A percentile compares a stretch with the other conserved stretches of the same genome.
Conservation (phyloP, 768 basidiomycete genomes). For the Boletus tylopilopsis region DNA sequence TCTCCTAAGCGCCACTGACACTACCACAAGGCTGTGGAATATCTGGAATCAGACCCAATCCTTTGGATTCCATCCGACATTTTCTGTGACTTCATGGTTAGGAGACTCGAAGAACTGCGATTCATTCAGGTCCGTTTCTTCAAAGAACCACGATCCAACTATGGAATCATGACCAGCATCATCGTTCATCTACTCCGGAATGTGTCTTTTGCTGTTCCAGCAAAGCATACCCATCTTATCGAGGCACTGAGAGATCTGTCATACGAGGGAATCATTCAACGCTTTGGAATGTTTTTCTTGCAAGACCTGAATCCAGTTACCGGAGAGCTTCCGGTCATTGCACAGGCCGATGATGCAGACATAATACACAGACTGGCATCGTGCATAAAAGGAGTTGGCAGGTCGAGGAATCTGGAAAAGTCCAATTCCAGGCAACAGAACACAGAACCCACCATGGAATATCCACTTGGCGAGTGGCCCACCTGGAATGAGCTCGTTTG, state of each 20-base stretch:
- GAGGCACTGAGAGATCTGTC: conserved; percentile 2
- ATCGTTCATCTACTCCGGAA: conserved; percentile 2
- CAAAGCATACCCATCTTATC: not conserved
- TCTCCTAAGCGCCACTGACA: too few relatives aligned
- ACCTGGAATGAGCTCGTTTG: conserved; percentile 2
- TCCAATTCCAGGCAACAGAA: not conserved
- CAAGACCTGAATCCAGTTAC: conserved; percentile 6
- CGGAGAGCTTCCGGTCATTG: not conserved
- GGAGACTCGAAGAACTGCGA: conserved; percentile 1
- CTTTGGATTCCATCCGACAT: conserved; percentile 4
- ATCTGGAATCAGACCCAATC: not conserved
- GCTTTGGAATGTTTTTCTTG: conserved; percentile 6
- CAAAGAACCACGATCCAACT: conserved; percentile 1
- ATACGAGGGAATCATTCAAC: not conserved
- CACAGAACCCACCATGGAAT: not conserved
- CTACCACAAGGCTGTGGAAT: conserved; percentile 5
- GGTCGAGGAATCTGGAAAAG: not conserved
- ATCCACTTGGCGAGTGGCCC: conserved; percentile 5
- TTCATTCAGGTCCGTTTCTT: conserved; percentile 1
- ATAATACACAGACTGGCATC: not conserved
- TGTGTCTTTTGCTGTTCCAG: not conserved
- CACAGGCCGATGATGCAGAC: not conserved
- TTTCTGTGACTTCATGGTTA: conserved; percentile 1
- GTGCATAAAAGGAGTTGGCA: not conserved
- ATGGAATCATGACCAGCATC: conserved; percentile 7